Conservation (phyloP, 2,329 filamentous ascomycete genomes). For the Ophiocordyceps camponoti-floridani region DNA sequence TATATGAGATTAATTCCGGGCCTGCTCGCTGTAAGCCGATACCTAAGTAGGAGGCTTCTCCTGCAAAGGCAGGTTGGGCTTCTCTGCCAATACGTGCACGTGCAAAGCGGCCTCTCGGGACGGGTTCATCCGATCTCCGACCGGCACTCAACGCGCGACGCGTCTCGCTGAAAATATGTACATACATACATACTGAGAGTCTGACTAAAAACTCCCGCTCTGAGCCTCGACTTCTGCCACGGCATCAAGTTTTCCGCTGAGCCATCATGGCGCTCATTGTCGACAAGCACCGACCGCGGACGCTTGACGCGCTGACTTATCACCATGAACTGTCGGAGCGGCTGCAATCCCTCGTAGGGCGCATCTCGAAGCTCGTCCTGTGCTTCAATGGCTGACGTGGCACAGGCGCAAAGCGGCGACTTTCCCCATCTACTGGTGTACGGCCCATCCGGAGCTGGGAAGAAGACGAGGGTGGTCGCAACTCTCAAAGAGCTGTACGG, state of each 20-base stretch:
- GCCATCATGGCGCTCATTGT: conserved; percentile 47
- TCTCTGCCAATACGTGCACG: too few species aligned
- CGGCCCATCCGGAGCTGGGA: conserved; percentile 87
- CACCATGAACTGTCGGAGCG: conserved; percentile 77
- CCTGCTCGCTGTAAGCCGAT: too few species aligned
- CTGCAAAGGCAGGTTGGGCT: too few species aligned
- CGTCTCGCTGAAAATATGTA: conserved; percentile 8
- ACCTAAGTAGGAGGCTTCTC: too few species aligned
- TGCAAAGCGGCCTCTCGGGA: too few species aligned
- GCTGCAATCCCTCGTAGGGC: conserved; percentile 62
- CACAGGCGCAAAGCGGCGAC: conserved; percentile 83
- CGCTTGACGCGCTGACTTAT: conserved; percentile 65
- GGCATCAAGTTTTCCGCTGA: conserved; percentile 1
- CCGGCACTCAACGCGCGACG: conserved; percentile 20
- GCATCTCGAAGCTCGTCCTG: neutral
- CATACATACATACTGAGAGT: too few species aligned
- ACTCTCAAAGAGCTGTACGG: conserved; percentile 92
- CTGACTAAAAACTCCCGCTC: too few species aligned
- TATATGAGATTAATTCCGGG: too few species aligned
- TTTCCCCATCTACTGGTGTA: conserved; percentile 97
- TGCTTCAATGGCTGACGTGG: conserved; percentile 1
- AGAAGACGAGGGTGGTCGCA: conserved; percentile 92
- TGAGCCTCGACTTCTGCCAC: too few species aligned
- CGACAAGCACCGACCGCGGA: conserved; percentile 55
- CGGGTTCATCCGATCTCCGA: too few species aligned